phyloP scores from a whole-genome alignment of 345 rosid species.

The Hibiscus syriacus region DNA sequence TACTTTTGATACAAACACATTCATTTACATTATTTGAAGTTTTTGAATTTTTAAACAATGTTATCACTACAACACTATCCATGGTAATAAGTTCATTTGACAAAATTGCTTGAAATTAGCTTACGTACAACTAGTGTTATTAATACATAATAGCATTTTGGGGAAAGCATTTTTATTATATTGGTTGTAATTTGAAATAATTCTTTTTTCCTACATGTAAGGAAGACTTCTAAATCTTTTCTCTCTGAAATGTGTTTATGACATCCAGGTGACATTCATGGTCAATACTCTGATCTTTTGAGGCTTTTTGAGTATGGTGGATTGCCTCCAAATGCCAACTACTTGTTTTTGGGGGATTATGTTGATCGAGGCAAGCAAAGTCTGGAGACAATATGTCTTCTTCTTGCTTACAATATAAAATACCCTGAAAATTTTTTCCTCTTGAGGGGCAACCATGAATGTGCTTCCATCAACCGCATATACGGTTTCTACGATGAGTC shows the following conservation, averaged over 20 bases:
- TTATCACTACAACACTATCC: background rate
- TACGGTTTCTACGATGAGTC: slow-evolving; percentile 74
- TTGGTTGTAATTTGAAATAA: background rate
- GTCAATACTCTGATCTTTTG: slow-evolving; percentile 79
- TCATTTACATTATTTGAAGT: too few species aligned
- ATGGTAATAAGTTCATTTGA: background rate
- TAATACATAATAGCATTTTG: background rate
- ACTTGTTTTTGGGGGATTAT: slow-evolving; percentile 78
- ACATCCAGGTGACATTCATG: slow-evolving; percentile 73
- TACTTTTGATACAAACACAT: background rate
- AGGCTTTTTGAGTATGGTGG: slow-evolving; percentile 87
- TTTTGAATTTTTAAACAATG: background rate
- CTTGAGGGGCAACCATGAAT: slow-evolving; percentile 66
- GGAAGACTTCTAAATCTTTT: background rate
- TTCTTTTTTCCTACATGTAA: background rate
- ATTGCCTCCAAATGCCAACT: slow-evolving; percentile 67
- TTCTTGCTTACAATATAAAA: slow-evolving; percentile 60
- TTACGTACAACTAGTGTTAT: background rate
- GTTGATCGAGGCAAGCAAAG: slow-evolving; percentile 88
- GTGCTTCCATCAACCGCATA: slow-evolving; percentile 69
- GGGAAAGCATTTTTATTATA: background rate
- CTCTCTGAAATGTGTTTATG: slow-evolving; percentile 13
- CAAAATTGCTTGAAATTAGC: background rate
- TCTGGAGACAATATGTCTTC: slow-evolving; percentile 68
- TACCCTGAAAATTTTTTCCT: slow-evolving; percentile 62